Evolutionary conservation across 1,284 basidiomycete species (phyloP).

Genomic region (Cystobasidium pallidum): DNA sequence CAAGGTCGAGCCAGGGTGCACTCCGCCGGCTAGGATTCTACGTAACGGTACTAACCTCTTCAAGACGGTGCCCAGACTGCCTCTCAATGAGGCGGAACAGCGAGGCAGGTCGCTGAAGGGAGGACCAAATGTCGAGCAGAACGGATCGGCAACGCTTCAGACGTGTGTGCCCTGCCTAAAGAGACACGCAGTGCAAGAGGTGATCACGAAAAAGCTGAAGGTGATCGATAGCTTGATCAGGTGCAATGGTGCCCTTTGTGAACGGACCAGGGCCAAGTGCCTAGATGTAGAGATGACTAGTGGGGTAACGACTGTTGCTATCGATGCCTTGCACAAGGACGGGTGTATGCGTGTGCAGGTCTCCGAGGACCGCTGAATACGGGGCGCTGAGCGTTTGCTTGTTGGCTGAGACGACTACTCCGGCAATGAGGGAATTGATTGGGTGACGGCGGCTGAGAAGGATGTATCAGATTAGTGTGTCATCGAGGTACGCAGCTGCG

Average conservation of each 20-base stretch:
- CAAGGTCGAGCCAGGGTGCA: neutral
- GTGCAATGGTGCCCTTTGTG: neutral
- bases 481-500: neutral
- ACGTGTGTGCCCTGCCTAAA: neutral
- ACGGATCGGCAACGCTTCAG: neutral
- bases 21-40: constrained; percentile 1
- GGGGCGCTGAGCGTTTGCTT: neutral
- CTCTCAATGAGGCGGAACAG: no score
- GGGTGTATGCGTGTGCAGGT: neutral
- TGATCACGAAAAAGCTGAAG: neutral
- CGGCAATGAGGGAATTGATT: neutral
- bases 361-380: neutral
- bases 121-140: no score
- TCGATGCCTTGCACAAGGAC: neutral
- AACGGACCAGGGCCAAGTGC: neutral
- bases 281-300: no score
- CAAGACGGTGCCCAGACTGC: neutral
- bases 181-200: no score
- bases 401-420: neutral
- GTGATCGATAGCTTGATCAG: constrained; percentile 11
- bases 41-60: neutral
- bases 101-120: no score
- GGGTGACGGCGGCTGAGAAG: neutral
- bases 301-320: neutral
- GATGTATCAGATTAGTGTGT: neutral